Evolutionary conservation across 1,284 basidiomycete species (phyloP).

Genomic region (Pseudomicrostroma phylloplanum): DNA sequence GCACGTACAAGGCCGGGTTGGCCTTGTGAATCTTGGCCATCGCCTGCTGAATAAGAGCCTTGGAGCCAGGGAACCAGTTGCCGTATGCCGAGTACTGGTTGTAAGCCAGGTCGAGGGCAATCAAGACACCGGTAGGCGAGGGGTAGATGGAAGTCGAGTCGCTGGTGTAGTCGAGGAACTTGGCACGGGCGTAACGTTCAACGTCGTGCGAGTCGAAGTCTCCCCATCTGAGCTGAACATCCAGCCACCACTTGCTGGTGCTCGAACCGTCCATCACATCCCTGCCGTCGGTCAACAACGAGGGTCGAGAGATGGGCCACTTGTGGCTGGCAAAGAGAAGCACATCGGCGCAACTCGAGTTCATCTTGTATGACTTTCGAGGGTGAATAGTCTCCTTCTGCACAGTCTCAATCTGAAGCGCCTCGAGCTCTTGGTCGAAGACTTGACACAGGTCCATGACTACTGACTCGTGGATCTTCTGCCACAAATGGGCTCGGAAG

Average conservation of each 20-base stretch:
- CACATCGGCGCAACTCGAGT: slow-evolving; percentile 87
- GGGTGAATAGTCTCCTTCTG: slow-evolving; percentile 99
- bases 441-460: slow-evolving; percentile 95
- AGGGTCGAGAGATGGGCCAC: slow-evolving; percentile 97
- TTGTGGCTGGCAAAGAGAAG: slow-evolving; percentile 80
- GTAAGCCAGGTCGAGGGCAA: slow-evolving; percentile 96
- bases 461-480: slow-evolving; percentile 67
- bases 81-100: slow-evolving; percentile 99
- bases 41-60: slow-evolving; percentile 94
- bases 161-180: slow-evolving; percentile 86
- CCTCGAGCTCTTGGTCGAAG: slow-evolving; percentile 97
- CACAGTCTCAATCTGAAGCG: slow-evolving; percentile 95
- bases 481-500: slow-evolving; percentile 99
- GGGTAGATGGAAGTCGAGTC: slow-evolving; percentile 87
- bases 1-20: slow-evolving; percentile 93
- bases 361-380: slow-evolving; percentile 99
- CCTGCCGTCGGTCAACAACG: slow-evolving; percentile 89
- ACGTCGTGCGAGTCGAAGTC: slow-evolving; percentile 87
- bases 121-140: slow-evolving; percentile 94
- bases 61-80: slow-evolving; percentile 98
- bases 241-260: slow-evolving; percentile 98
- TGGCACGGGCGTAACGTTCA: slow-evolving; percentile 83
- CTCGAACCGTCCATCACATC: slow-evolving; percentile 95
- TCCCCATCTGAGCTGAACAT: slow-evolving; percentile 94
- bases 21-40: slow-evolving; percentile 99